phyloP scores from a whole-genome alignment of 352 stramenopile genomes.

The Pythium utonaiense region DNA sequence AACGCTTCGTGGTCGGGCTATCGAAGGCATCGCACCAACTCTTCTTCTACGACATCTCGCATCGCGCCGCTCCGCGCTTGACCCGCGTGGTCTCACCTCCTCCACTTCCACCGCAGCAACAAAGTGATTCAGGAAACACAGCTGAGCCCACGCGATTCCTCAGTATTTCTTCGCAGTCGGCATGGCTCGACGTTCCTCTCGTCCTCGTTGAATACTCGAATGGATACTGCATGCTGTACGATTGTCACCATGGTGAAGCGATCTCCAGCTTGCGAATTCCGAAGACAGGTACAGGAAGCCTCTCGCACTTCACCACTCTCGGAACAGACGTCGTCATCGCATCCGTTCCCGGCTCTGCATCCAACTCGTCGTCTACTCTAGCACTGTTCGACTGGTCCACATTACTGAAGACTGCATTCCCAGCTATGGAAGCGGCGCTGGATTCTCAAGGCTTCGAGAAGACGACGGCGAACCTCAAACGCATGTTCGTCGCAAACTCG shows the following conservation, averaged over 20 bases:
- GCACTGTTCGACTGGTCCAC: conserved; percentile 36
- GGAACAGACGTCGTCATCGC: conserved; percentile 13
- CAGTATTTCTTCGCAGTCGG: conserved; percentile 17
- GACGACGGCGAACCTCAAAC: conserved; percentile 27
- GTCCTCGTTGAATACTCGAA: conserved; percentile 43
- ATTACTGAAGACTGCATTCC: conserved; percentile 35
- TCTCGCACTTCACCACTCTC: neutral
- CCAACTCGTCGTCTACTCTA: neutral
- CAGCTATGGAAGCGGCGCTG: conserved; percentile 22
- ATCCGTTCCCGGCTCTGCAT: conserved; percentile 3
- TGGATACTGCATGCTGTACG: conserved; percentile 42
- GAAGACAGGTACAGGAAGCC: neutral
- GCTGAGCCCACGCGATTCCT: conserved; percentile 16
- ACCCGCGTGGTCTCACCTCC: conserved; percentile 32
- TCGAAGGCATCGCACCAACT: conserved; percentile 34
- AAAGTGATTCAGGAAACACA: neutral
- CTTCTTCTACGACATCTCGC: conserved; percentile 41
- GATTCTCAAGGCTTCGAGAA: conserved; percentile 22
- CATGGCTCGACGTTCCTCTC: conserved; percentile 33
- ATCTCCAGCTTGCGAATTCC: conserved; percentile 34
- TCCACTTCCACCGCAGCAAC: neutral
- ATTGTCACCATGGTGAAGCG: conserved; percentile 38
- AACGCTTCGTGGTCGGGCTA: conserved; percentile 31
- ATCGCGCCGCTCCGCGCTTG: conserved; percentile 24
- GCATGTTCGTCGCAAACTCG: conserved; percentile 23